Base-by-base conservation (phyloP, 202 grass and related monocot species). In the Setaria viridis region DNA sequence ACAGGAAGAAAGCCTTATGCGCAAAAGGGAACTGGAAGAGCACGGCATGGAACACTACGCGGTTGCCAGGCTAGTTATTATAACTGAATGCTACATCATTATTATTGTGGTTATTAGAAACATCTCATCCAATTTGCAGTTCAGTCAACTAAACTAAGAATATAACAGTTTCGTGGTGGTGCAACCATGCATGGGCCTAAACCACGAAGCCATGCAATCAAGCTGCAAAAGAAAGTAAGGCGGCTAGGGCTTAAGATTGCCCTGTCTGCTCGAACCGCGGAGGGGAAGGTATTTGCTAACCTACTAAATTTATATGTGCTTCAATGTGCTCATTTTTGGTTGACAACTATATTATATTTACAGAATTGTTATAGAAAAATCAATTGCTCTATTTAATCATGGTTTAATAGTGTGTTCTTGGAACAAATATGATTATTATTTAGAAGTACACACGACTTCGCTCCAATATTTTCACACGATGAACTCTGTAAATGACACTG, bases 121-220 rank as follows among this genome's bases (percentile, higher is more conserved):
- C 69, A 51, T 85, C 0, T 65, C 16, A 62, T 83, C 35, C 68
- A 46, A 19, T 77, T 68, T 85, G 69, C n/a, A 3, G 30, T 80
- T 70, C 7, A 45, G 74, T 58, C 63, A 70, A 84, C 80, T 89
- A 62, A 81, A 80, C 57, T 77, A 58, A 79, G 20, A 84, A 57
- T 77, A 46, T 70, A 88, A 94, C 90, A 94, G 95, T 98, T 98
- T 32, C 86, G 88, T 13, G 87, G 84, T 85, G 95, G 91, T 82
- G 93, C 91, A 33, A 85, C 86, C n/a, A 92, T 93, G 90, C 95
- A 98, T 95, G 96, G 90, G 21, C 93, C 95, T 76, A 95, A 98
- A 85, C 93, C 91, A 87, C 71, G 88, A 63, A 98, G 91, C 76
- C 95, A 94, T 88, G 93, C 91, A n/a, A 90, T 98, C 81, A 94